These are phyloP conservation scores for Ogataea trehalophila DNA, from an alignment of 805 yeast genomes.

Conservation along the genomic window DNA sequence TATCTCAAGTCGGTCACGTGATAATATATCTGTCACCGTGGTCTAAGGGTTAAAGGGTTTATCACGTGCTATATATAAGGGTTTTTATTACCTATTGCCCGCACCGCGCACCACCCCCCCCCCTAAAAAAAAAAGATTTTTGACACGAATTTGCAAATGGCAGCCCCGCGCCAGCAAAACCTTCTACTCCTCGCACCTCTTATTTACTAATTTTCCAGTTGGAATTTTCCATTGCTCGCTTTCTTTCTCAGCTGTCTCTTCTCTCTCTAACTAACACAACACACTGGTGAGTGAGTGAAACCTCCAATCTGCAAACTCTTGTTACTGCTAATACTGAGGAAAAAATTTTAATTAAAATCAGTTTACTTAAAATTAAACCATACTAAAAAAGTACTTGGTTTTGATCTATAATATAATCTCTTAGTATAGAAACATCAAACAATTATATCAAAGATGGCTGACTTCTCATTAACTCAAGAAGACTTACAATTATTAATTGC, in stretches of 20 bases:
- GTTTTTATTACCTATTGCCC: not conserved
- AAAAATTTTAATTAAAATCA: not conserved
- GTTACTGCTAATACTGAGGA: not conserved
- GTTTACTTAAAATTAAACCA: not conserved
- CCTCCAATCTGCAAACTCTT: not conserved
- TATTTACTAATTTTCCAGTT: no score
- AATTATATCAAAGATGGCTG: constrained; percentile 29
- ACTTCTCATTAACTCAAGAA: constrained; percentile 67
- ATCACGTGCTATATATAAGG: not conserved
- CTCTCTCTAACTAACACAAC: no score
- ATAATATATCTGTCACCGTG: no score
- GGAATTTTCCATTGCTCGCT: no score
- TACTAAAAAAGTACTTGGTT: not conserved
- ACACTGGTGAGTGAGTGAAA: no score
- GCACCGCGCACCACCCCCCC: not conserved
- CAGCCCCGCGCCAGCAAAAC: no score
- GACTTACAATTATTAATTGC: constrained; percentile 99
- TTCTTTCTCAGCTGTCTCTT: no score
- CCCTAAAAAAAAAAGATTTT: not conserved
- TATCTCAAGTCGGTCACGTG: not conserved
- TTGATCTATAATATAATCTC: not conserved
- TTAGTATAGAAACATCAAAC: constrained; percentile 4
- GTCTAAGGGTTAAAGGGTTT: not conserved
- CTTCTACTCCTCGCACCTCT: not conserved
- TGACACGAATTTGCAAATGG: not conserved